Base-by-base conservation (phyloP, 2,329 filamentous ascomycete genomes). In the Verticillium dahliae region DNA sequence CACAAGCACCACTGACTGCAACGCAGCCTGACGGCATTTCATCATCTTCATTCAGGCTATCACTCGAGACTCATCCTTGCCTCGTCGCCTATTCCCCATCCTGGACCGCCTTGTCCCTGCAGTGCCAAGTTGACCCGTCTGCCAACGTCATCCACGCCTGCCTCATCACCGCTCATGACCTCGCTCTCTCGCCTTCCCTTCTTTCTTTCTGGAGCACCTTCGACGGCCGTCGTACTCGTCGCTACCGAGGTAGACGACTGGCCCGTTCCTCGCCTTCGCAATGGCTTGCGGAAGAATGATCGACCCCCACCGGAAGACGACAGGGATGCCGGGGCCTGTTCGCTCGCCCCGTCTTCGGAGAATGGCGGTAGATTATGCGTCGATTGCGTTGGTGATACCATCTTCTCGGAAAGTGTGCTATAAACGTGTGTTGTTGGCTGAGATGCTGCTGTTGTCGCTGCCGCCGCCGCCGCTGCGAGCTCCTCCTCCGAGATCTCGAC, bases 61-160 rank as follows among this genome's bases (percentile, higher is more conserved):
- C 72, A 94, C 73, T 94, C 91, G 67, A 96, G 77, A 37, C 87
- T 89, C 90, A 96, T 95, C 69, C 89, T 82, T 31, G 90, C 86
- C 70, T 96, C 92, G 71, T 97, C 92, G 1, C 90, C 90, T 58
- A 96, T 83, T 0, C 91, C 90, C 87, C 92, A 92, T 3, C 75
- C 83, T 67, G 78, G 87, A 67, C 83, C 85, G 69, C 80, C 74
- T 65, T 81, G 71, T 66, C 80, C 79, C 73, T 86, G 78, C 69
- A 85, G 75, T 72, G 83, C 77, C 57, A 85, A 70, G 61, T 82
- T 75, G 39, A 73, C 68, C 39, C 73, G 73, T 22, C 74, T 56
- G 27, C 58, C 57, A 37, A 58, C 57, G 15, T 58, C 72, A 37
- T 74, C 78, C 56, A 78, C 81, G 59, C 78, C 75, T 62, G 72